Percentiles rank a stretch among this genome's conserved stretches.
Conservation (phyloP, 2,329 filamentous ascomycete genomes). For the Colletotrichum zoysiae region DNA sequence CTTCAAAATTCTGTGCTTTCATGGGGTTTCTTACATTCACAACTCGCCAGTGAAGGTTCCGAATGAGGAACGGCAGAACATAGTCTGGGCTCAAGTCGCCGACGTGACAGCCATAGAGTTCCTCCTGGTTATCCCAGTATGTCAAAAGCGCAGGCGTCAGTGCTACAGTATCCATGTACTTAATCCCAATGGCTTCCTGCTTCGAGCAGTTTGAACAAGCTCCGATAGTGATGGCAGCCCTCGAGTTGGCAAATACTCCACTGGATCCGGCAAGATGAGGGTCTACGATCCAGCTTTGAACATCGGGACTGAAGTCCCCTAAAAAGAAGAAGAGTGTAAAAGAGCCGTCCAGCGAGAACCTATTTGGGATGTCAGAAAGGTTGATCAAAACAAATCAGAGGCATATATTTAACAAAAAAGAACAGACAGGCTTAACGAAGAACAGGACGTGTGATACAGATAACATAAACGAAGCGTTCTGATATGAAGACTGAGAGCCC, state of each 20-base stretch:
- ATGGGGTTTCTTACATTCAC: not conserved
- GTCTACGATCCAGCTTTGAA: not conserved
- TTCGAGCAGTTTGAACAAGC: not conserved
- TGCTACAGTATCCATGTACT: slow-evolving; percentile 25
- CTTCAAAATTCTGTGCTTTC: not conserved
- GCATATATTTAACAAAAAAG: not conserved
- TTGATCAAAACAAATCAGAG: not conserved
- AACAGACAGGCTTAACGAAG: not conserved
- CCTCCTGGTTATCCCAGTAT: slow-evolving; percentile 17
- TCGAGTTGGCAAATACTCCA: not conserved
- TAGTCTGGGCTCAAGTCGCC: not conserved
- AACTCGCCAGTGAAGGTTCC: not conserved
- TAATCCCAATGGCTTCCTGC: slow-evolving; percentile 13
- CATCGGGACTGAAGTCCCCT: not conserved
- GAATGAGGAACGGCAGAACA: not conserved
- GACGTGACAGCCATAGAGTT: not conserved
- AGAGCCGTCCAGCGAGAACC: not conserved
- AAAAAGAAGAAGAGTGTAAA: not conserved
- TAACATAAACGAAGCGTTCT: not conserved
- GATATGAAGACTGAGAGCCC: no score
- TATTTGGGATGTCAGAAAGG: not conserved
- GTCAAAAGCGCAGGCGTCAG: slow-evolving; percentile 26
- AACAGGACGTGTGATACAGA: not conserved
- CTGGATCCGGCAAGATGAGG: not conserved
- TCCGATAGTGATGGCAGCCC: not conserved